Evolutionary conservation across 176 grass and related monocot genomes (phyloP), one percentile per base, ranked within the genome.

Genomic region (Luzula sylvatica): DNA sequence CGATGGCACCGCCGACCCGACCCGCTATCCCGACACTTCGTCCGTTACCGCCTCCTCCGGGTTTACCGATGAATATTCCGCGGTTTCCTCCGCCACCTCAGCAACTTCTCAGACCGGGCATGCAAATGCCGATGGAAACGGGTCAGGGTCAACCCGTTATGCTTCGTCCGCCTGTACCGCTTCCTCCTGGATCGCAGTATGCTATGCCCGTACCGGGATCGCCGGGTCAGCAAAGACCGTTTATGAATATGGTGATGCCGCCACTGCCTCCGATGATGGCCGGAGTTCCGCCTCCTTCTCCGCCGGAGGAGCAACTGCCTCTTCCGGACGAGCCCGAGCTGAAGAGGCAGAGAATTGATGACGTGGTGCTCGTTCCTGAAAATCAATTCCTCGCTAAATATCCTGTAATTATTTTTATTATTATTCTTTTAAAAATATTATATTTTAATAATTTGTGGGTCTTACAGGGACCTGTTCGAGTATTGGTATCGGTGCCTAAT

Each of bases 261-360:
- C 75, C 75, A n/a, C 78, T 74, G 49, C 81, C 66, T 13, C 78
- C 78, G 11, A 84, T 84, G 46, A 44, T 82, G 4, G 67, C 58
- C 13, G 39, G 71, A 52, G 59, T 67, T 0, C 92, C 92, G n/a
- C 85, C 92, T 4, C 92, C 87, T 16, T 85, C 92, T 45, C 85
- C 92, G 20, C 58, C 72, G 4, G 92, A 98, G 69, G 85, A 80
- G 52, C 85, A 83, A 14, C 92, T 85, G 23, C 92, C 92, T 25
- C 78, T 71, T 47, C 92, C 92, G 52, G 85, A 98, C 52, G 92
- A 98, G 59, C 92, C 92, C 16, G 92, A 98, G 73, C 92, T 85
- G 26, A 98, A 98, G 69, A 86, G 85, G 59, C 68, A 20, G 62
- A 90, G 78, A 67, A 58, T 77, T 59, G 92, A 98, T 59, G 92